Conservation (phyloP, 352 stramenopile species). For the Pythium pyrilobum region DNA sequence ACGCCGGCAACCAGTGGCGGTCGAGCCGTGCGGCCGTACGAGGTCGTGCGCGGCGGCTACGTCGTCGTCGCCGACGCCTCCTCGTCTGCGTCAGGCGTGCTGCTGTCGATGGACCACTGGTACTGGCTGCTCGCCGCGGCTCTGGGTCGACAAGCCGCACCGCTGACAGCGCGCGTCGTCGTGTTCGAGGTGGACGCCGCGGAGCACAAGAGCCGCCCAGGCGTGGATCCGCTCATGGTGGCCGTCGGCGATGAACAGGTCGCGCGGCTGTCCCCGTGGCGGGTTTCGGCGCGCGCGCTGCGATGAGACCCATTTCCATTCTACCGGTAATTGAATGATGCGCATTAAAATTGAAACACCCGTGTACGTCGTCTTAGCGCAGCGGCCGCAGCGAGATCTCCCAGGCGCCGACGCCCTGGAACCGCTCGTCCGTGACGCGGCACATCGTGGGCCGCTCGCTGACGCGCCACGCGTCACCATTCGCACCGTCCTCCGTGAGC, state of each 20-base stretch:
- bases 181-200: not conserved
- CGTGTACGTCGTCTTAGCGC: not conserved
- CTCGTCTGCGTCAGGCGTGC: conserved; percentile 1
- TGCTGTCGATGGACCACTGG: too few relatives aligned
- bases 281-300: too few relatives aligned
- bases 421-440: conserved; percentile 13
- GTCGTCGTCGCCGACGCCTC: conserved; percentile 8
- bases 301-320: too few relatives aligned
- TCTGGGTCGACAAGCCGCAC: not conserved
- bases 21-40: conserved; percentile 12
- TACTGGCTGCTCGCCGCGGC: too few relatives aligned
- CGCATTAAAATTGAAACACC: too few relatives aligned
- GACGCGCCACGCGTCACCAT: not conserved
- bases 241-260: too few relatives aligned
- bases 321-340: too few relatives aligned
- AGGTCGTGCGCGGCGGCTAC: conserved; percentile 6
- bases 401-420: not conserved
- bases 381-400: conserved; percentile 8
- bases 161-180: not conserved
- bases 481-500: not conserved
- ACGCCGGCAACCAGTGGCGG: not conserved
- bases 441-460: conserved; percentile 14
- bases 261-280: too few relatives aligned
- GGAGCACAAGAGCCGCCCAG: too few relatives aligned
- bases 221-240: too few relatives aligned